Evolutionary conservation across 306 rosid genomes (phyloP), one percentile per base, ranked within the genome.

Genomic region (Lithocarpus polystachyus): DNA sequence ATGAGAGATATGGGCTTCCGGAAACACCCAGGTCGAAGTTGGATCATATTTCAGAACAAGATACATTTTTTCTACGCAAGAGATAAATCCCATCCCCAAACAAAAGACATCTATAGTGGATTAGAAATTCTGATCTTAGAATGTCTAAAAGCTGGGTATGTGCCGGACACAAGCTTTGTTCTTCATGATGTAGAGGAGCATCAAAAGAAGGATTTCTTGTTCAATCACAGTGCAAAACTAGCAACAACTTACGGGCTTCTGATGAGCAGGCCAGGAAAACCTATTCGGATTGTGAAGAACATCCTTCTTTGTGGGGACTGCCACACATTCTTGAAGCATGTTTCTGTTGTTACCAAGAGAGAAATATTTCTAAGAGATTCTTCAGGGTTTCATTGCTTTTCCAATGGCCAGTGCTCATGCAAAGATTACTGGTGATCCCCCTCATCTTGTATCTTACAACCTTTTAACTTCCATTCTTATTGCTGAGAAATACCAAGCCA

Each of bases 101-200:
- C 59, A 61, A 89, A 92, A 86, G 98, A 94, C 83, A 89, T 94
- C 74, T 82, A 87, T 56, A 87, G 94, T 23, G 98, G 90, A 74
- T 77, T 94, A 75, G 92, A 91, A 81, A 90, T 92, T 75, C 90
- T 94, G 57, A 90, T 90, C 67, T 35, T 87, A 73, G 97, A 94
- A 83, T 92, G 98, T 86, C 81, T 79, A 55, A 94, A 92, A 82
- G 73, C 79, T 22, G 98, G 98, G 79, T 94, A 92, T 71, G 90
- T 78, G 74, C 95, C 97, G 43, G 97, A 92, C 82, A 84, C 91
- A 3, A 88, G 90, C 80, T 91, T 88, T 65, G 95, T 92, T 76
- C 95, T 89, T 71, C 98, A 91, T 59, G 97, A 94, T 79, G 95
- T 89, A 22, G 98, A 94, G 82, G 97, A 94, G 84, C 77, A 84